Percentiles rank a stretch among this genome's conserved stretches.
These are phyloP conservation scores for Moesziomyces sp. DNA, from an alignment of 1,284 basidiomycete genomes.

Conservation along the genomic window DNA sequence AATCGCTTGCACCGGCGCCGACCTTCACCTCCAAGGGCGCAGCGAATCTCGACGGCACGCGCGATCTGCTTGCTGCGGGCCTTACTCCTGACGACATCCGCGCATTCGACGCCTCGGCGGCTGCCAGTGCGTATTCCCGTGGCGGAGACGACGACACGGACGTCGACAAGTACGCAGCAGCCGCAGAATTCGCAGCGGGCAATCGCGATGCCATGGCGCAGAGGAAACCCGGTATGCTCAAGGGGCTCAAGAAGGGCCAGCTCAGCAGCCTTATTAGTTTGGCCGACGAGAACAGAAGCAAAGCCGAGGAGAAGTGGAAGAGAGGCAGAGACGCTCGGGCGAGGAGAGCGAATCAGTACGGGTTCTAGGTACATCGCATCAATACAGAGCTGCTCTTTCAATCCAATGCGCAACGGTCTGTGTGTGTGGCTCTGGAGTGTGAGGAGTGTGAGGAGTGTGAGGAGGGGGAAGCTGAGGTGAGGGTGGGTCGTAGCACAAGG, in stretches of 20 bases:
- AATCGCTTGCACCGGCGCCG: conserved; percentile 9
- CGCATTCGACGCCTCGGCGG: conserved; percentile 48
- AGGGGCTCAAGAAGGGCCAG: conserved; percentile 57
- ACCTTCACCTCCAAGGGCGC: conserved; percentile 4
- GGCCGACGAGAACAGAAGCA: conserved; percentile 53
- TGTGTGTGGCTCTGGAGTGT: neutral
- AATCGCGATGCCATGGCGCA: conserved; percentile 20
- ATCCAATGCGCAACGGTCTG: no score
- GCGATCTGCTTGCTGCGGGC: conserved; percentile 24
- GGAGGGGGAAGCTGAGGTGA: neutral
- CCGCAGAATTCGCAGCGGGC: conserved; percentile 32
- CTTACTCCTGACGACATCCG: conserved; percentile 22
- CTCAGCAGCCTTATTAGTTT: conserved; percentile 56
- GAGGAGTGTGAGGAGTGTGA: neutral
- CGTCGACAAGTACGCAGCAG: conserved; percentile 37
- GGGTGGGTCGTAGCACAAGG: neutral
- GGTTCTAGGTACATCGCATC: conserved; percentile 2
- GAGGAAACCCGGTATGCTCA: conserved; percentile 50
- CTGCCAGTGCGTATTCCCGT: conserved; percentile 33
- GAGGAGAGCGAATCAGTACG: conserved; percentile 30
- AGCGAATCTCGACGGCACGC: conserved; percentile 41
- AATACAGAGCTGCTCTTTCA: no score
- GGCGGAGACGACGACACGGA: conserved; percentile 16
- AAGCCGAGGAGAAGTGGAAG: conserved; percentile 60
- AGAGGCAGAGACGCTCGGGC: conserved; percentile 23